phyloP scores from a whole-genome alignment of 2,329 filamentous ascomycete genomes.

The Fusarium sulawesiense region DNA sequence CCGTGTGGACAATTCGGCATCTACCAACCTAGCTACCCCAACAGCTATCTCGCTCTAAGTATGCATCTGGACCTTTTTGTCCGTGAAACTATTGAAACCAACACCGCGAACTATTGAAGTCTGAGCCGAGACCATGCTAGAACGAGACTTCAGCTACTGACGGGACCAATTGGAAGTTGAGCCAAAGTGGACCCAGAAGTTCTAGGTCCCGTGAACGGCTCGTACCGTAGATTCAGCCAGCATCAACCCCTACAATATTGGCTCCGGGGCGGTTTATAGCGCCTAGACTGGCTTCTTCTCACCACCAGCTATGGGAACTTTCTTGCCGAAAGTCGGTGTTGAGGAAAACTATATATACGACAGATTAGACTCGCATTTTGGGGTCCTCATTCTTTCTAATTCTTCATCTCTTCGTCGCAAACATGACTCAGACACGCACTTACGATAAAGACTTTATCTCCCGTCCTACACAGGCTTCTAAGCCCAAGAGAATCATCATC shows the following conservation, averaged over 20 bases:
- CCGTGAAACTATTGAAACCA: not conserved
- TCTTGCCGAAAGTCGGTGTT: not conserved
- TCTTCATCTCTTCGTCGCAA: not conserved
- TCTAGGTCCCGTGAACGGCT: not conserved
- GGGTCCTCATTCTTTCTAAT: not conserved
- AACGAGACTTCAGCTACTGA: not conserved
- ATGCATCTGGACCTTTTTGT: not conserved
- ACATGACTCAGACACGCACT: conserved; percentile 8
- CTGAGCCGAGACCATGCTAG: not conserved
- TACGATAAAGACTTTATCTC: conserved; percentile 16
- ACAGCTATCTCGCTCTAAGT: not conserved
- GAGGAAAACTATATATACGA: not conserved
- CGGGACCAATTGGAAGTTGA: not conserved
- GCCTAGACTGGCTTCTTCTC: not conserved
- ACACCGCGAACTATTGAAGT: not conserved
- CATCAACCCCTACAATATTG: not conserved
- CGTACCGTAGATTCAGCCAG: not conserved
- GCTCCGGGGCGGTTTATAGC: not conserved
- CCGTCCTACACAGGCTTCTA: not conserved
- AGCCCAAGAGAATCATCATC: conserved; percentile 35
- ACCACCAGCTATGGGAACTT: not conserved
- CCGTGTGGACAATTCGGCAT: not conserved
- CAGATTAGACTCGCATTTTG: not conserved
- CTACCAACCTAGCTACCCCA: not conserved
- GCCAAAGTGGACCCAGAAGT: not conserved